A percentile compares a stretch with the other conserved stretches of the same genome.
phyloP scores from a whole-genome alignment of 108 stramenopile species.

The Nitzschia sp. region DNA sequence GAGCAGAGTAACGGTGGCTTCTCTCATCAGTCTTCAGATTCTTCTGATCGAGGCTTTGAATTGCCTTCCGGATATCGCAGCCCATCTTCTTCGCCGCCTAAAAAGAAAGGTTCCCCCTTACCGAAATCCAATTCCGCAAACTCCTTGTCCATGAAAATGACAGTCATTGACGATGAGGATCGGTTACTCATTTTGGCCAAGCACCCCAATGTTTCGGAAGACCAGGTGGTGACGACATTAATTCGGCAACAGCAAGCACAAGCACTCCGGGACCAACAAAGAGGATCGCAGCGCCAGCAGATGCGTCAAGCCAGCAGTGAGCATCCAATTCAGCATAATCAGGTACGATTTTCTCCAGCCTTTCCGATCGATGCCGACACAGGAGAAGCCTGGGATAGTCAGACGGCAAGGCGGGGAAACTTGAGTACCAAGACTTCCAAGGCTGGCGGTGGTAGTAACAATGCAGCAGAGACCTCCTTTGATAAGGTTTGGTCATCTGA shows the following conservation, averaged over 20 bases:
- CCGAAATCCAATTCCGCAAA: neutral
- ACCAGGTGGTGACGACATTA: conserved; percentile 1
- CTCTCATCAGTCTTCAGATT: neutral
- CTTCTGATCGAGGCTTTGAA: neutral
- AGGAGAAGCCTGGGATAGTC: conserved; percentile 12
- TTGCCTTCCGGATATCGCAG: conserved; percentile 12
- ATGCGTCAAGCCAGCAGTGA: conserved; percentile 10
- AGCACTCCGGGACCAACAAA: conserved; percentile 1
- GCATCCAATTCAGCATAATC: conserved; percentile 3
- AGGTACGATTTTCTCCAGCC: neutral
- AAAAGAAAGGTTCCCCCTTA: neutral
- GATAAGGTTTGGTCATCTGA: conserved; percentile 13
- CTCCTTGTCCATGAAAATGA: neutral
- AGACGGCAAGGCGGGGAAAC: neutral
- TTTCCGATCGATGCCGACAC: conserved; percentile 21
- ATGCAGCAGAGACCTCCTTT: conserved; percentile 4
- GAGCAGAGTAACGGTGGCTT: neutral
- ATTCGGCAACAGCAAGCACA: conserved; percentile 5
- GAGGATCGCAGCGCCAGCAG: conserved; percentile 6
- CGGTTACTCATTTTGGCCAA: conserved; percentile 25
- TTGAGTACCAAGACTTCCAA: neutral
- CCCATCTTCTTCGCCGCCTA: neutral
- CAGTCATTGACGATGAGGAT: conserved; percentile 13
- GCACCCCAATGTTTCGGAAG: conserved; percentile 26
- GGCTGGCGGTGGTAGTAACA: neutral